Evolutionary conservation across 73 alveolate genomes (phyloP).

Genomic region (Effrenium voratum): DNA sequence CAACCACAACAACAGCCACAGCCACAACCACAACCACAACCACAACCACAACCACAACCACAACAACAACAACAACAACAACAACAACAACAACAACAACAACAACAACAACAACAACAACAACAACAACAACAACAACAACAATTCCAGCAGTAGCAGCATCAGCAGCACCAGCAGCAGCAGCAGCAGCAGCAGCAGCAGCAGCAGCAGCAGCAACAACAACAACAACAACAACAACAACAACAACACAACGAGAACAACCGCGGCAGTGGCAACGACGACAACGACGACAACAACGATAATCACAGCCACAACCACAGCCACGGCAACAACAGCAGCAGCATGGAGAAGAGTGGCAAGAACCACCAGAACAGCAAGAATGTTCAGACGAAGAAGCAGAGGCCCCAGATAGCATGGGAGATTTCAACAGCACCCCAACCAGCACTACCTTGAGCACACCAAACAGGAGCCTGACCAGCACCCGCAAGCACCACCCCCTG

Average conservation of each 20-base stretch:
- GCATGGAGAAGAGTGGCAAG: neutral
- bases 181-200: constrained; percentile 14
- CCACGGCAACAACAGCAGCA: neutral
- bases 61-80: neutral
- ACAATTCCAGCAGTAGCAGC: constrained; percentile 1
- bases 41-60: neutral
- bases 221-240: constrained; percentile 1
- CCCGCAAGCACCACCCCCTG: neutral
- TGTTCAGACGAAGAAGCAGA: too few relatives aligned
- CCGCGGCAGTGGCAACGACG: neutral
- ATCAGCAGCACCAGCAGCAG: neutral
- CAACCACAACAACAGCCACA: neutral
- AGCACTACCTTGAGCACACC: neutral
- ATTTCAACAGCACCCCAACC: neutral
- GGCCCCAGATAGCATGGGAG: neutral
- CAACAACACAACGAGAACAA: too few relatives aligned
- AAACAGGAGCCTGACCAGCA: neutral
- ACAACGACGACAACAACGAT: neutral
- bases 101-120: neutral
- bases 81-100: constrained; percentile 5
- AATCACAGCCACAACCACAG: neutral
- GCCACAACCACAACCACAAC: neutral
- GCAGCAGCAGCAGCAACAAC: constrained; percentile 8
- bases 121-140: constrained; percentile 30
- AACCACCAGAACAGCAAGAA: neutral